Evolutionary conservation across 352 stramenopile species (phyloP), one percentile per base, ranked within the genome.

Genomic region (Paralagenidium karlingii): DNA sequence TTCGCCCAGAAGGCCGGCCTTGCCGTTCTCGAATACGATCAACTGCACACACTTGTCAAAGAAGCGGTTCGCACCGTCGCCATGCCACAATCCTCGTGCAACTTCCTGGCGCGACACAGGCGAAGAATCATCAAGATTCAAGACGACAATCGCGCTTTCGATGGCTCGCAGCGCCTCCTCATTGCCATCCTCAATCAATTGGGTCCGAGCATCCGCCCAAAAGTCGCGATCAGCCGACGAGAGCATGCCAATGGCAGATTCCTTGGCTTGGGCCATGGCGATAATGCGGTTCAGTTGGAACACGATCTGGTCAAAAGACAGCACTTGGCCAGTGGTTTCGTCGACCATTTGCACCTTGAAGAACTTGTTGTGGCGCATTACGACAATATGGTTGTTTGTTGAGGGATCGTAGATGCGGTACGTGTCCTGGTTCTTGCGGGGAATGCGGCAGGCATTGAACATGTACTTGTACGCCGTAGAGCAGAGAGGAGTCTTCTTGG

Each of bases 41-140:
- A 98, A 43, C 63, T 98, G 88, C 45, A 98, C 78, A 36, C 82
- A 94, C 66, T 98, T 98, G 63, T 98, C 94, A 51, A 95, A 98
- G 61, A 92, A 98, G 33, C 93, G 86, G 71, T 98, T 98, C 49
- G 74, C 63, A 34, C 89, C 89, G 44, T 82, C 79, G 52, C 80
- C 76, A 42, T 88, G 75, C 65, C 79, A 90, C 10, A 90, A 49
- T 12, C 49, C 74, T 16, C 58, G 56, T 3, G 70, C 66, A n/a
- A 82, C 58, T 30, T 86, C 68, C 0, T 64, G 73, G 34, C 71
- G 63, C 15, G 63, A 75, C 46, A 78, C 58, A 4, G 77, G 77
- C 21, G 64, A 45, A 34, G 61, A 42, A 32, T 79, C 68, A 34
- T 90, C 75, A 30, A 90, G 47, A 47, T 77, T 81, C 8, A 90